Percentiles rank a stretch among this genome's conserved stretches.
These are phyloP conservation scores for Leccinum subtestaceum DNA, from an alignment of 768 basidiomycete species.

Conservation along the genomic window DNA sequence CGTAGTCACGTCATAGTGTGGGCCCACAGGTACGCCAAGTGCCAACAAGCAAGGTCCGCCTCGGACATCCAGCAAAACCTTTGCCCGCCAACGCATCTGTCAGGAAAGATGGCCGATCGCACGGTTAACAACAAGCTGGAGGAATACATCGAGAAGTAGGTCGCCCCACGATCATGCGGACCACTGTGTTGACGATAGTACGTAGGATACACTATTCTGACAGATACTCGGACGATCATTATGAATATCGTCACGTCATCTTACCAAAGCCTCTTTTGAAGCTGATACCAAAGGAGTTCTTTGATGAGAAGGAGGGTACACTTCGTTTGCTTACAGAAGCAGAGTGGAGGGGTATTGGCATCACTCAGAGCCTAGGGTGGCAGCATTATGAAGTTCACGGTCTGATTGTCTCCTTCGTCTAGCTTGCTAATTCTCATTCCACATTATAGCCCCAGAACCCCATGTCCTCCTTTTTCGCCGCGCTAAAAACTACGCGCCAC, in stretches of 20 bases:
- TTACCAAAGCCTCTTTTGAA: conserved; percentile 93
- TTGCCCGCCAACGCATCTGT: conserved; percentile 3
- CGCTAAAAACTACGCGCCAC: conserved; percentile 60
- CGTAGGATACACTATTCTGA: conserved; percentile 86
- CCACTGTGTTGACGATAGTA: conserved; percentile 16
- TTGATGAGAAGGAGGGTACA: conserved; percentile 73
- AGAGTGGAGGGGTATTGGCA: conserved; percentile 97
- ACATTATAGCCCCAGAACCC: conserved; percentile 73
- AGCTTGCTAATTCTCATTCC: conserved; percentile 12
- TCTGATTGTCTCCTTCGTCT: conserved; percentile 29
- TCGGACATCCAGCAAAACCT: conserved; percentile 1
- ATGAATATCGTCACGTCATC: conserved; percentile 97
- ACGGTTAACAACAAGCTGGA: conserved; percentile 54
- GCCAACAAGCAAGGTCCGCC: background rate
- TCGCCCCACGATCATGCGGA: conserved; percentile 12
- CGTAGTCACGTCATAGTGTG: conserved; percentile 22
- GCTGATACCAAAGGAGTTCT: conserved; percentile 85
- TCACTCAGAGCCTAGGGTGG: conserved; percentile 95
- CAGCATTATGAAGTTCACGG: conserved; percentile 98
- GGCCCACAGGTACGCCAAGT: background rate
- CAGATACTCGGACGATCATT: conserved; percentile 87
- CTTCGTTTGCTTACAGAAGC: conserved; percentile 79
- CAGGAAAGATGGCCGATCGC: conserved; percentile 27
- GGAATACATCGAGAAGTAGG: conserved; percentile 77
- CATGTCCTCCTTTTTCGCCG: conserved; percentile 94